A percentile compares a stretch with the other conserved stretches of the same genome.
These are phyloP conservation scores for Boechera divaricarpa DNA, from an alignment of 345 rosid species.

Conservation along the genomic window DNA sequence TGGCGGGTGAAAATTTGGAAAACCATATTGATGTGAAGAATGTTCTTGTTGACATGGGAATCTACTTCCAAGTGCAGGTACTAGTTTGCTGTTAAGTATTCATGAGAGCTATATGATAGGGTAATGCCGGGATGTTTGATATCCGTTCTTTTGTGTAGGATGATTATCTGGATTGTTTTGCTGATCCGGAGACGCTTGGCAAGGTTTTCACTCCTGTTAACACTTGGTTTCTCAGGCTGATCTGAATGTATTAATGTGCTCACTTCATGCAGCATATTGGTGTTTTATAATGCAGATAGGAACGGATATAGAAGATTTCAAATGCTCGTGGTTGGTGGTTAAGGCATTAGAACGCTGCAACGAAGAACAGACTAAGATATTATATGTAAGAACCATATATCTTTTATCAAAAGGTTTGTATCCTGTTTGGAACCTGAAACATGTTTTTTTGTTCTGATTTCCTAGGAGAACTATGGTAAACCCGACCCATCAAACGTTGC, in stretches of 20 bases:
- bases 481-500: slow-evolving; percentile 62
- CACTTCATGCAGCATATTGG: slow-evolving; percentile 14
- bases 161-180: slow-evolving; percentile 87
- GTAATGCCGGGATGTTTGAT: background rate
- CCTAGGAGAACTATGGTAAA: slow-evolving; percentile 84
- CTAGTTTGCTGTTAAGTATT: slow-evolving; percentile 17
- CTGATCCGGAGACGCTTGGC: slow-evolving; percentile 73
- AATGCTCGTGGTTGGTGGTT: slow-evolving; percentile 92
- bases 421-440: slow-evolving; percentile 30
- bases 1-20: slow-evolving; percentile 77
- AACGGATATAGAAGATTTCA: slow-evolving; percentile 85
- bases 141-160: slow-evolving; percentile 53
- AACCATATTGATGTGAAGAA: slow-evolving; percentile 66
- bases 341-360: slow-evolving; percentile 72
- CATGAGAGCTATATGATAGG: slow-evolving; percentile 13
- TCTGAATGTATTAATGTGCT: slow-evolving; percentile 11
- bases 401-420: background rate
- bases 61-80: slow-evolving; percentile 88
- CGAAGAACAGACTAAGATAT: slow-evolving; percentile 65
- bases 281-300: slow-evolving; percentile 61
- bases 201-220: slow-evolving; percentile 53
- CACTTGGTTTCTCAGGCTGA: background rate
- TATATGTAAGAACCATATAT: slow-evolving; percentile 51
- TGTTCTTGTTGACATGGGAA: slow-evolving; percentile 75
- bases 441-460: slow-evolving; percentile 9